A percentile compares a stretch with the other conserved stretches of the same genome.
Evolutionary conservation across 2,329 filamentous ascomycete genomes (phyloP).

Genomic region (Ascochyta rabiei): DNA sequence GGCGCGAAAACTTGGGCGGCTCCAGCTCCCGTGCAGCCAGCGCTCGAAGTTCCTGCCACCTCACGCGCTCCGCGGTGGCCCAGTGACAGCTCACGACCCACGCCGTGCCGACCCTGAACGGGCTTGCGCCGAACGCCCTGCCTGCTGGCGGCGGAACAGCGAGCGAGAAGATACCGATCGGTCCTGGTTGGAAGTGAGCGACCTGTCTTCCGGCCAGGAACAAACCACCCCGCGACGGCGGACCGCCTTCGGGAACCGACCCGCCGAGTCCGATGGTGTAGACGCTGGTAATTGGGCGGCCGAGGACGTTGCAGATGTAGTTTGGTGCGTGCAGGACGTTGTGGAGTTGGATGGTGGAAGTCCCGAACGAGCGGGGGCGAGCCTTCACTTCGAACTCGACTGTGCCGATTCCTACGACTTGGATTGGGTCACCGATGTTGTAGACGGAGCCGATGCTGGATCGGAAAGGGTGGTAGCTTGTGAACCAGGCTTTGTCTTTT

Average conservation of each 20-base stretch:
- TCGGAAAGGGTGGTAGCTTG: background rate
- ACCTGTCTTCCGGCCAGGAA: background rate
- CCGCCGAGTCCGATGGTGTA: background rate
- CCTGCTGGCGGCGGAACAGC: background rate
- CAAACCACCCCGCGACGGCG: background rate
- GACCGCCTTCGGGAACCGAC: background rate
- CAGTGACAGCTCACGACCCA: background rate
- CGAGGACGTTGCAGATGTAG: conserved; percentile 5
- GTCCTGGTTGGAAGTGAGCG: background rate
- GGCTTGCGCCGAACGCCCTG: background rate
- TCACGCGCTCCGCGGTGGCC: background rate
- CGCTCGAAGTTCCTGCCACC: background rate
- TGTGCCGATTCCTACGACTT: conserved; percentile 4
- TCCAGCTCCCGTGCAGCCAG: background rate
- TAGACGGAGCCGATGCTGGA: conserved; percentile 1
- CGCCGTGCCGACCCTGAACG: background rate
- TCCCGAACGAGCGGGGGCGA: background rate
- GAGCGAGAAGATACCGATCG: background rate
- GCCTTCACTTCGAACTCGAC: conserved; percentile 4
- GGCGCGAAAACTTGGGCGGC: background rate
- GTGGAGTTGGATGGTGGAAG: conserved; percentile 1
- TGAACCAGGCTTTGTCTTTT: conserved; percentile 5
- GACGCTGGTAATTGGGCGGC: background rate
- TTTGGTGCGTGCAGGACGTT: conserved; percentile 6
- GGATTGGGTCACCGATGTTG: background rate